phyloP scores from a whole-genome alignment of 192 early-diverging fungal genomes.

The Piromyces sp. region DNA sequence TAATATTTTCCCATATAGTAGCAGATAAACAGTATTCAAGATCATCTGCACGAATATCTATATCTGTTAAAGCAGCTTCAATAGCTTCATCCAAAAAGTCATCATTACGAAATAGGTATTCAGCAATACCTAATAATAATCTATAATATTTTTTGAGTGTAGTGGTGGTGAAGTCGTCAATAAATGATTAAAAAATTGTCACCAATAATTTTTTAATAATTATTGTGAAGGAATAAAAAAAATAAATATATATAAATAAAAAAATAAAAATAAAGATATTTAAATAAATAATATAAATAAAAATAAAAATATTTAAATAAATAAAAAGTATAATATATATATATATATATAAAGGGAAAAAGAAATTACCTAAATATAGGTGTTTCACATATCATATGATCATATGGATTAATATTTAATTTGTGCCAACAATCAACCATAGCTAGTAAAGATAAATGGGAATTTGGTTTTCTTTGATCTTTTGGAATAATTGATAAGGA shows the following conservation, averaged over 20 bases:
- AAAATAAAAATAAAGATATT: too few relatives aligned
- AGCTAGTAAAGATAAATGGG: constrained; percentile 80
- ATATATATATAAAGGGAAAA: too few relatives aligned
- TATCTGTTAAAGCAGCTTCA: constrained; percentile 54
- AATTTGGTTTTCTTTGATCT: constrained; percentile 44
- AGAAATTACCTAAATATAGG: constrained; percentile 57
- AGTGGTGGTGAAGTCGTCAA: too few relatives aligned
- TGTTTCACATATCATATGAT: constrained; percentile 88
- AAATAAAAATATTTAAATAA: too few relatives aligned
- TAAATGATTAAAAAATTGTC: too few relatives aligned
- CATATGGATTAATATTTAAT: constrained; percentile 72
- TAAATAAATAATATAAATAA: too few relatives aligned
- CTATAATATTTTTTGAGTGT: background rate
- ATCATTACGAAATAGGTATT: constrained; percentile 71
- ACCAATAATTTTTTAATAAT: too few relatives aligned
- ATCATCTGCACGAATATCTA: constrained; percentile 59
- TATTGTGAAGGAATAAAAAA: too few relatives aligned
- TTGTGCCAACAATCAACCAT: constrained; percentile 89
- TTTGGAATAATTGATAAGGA: constrained; percentile 51
- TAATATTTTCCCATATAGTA: constrained; percentile 83
- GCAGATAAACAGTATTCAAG: constrained; percentile 85
- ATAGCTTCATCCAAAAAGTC: constrained; percentile 77
- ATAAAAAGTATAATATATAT: too few relatives aligned
- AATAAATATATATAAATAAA: too few relatives aligned
- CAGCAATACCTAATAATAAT: constrained; percentile 52